Evolutionary conservation across 495 filamentous ascomycete species (phyloP).

Genomic region (Annulohypoxylon nitens): DNA sequence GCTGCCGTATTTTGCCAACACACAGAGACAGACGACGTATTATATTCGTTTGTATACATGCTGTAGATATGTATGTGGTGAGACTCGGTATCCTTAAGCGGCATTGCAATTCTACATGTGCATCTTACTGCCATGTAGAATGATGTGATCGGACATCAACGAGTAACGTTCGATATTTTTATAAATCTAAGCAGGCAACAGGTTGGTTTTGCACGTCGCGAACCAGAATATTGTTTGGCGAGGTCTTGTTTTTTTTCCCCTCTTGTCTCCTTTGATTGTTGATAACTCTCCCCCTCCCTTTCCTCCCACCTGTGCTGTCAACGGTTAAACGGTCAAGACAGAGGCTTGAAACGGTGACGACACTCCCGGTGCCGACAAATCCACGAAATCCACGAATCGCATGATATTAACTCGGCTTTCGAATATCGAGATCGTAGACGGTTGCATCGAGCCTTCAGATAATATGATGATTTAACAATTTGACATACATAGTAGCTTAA

Average conservation of each 20-base stretch:
- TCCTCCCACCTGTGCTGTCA: neutral
- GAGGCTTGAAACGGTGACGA: constrained; percentile 26
- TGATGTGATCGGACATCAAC: constrained; percentile 26
- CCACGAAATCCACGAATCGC: neutral
- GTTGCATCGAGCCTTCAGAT: neutral
- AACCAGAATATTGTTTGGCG: neutral
- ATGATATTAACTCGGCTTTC: constrained; percentile 3
- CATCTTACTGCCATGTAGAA: constrained; percentile 33
- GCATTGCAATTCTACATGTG: constrained; percentile 18
- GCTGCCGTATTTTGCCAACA: constrained; percentile 19
- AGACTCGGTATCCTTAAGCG: constrained; percentile 44
- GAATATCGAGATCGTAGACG: neutral
- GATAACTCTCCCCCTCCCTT: neutral
- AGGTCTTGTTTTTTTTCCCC: neutral
- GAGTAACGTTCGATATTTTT: constrained; percentile 23
- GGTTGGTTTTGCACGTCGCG: neutral
- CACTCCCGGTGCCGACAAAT: constrained; percentile 10
- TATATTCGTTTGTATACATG: constrained; percentile 16
- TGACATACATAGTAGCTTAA: neutral
- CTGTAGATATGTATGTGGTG: constrained; percentile 11
- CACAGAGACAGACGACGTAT: constrained; percentile 8
- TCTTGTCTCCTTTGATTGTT: neutral
- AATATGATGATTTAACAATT: constrained; percentile 1
- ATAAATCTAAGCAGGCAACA: constrained; percentile 1
- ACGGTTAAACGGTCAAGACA: constrained; percentile 8